Base-by-base conservation (phyloP, 768 basidiomycete genomes). In the Psilocybe tampanensis region DNA sequence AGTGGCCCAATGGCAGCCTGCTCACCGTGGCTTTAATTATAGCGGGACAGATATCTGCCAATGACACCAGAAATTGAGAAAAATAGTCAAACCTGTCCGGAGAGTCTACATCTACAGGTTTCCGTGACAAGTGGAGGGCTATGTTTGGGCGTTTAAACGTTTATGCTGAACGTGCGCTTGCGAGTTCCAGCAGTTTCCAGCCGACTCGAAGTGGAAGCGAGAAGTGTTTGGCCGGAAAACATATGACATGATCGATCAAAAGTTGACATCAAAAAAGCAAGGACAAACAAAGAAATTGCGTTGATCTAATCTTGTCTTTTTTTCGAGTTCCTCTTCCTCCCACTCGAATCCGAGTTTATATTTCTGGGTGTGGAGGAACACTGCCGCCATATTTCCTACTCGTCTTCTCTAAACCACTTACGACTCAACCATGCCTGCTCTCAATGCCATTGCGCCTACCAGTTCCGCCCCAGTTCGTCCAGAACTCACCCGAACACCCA, bases 301-400 rank as follows among this genome's bases (percentile, higher is more conserved):
- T 47, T 64, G 68, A 75, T 74, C 69, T 72, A 74, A 75, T 70
- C 70, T 68, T 68, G 60, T 44, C 19, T 26, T 59, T 58, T 62
- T 73, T 67, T 71, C 74, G 72, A 74, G 78, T 74, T 75, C 75
- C 74, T 80, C 76, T 80, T 82, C 79, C 78, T 74, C 76, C 73
- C 77, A 80, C 75, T 76, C 73, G 72, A 72, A 71, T 68, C 66
- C 59, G 64, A 66, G 54, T 59, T 54, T 60, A 56, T 60, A 66
- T 66, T 70, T 76, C 75, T 73, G 76, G 70, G 78, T 80, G 72
- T 76, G 65, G 77, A 79, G 80, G 81, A 80, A 74, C 74, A 76
- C 68, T 65, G 33, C 47, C 56, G 43, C 52, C 44, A 29, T 41
- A 19, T 58, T 53, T 55, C 22, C 44, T 55, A 58, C 39, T 24